These are phyloP conservation scores for Fraxinus greggii DNA, from an alignment of 305 asterid genomes.

Conservation along the genomic window DNA sequence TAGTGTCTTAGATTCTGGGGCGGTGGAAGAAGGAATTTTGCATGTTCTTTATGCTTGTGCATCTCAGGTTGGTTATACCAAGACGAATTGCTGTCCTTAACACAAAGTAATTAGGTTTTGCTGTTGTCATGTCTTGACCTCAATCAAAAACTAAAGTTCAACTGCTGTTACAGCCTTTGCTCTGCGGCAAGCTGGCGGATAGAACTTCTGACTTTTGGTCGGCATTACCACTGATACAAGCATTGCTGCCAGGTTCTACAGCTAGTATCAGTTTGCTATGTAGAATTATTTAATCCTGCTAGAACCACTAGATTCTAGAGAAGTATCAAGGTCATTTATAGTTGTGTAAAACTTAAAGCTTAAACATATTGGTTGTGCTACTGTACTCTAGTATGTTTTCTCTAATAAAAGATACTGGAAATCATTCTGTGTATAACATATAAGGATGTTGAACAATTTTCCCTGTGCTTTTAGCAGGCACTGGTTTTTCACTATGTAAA, in stretches of 20 bases:
- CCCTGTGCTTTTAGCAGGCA: neutral
- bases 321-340: slow-evolving; percentile 11
- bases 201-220: slow-evolving; percentile 67
- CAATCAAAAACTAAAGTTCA: slow-evolving; percentile 21
- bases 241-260: slow-evolving; percentile 85
- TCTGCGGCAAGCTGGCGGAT: slow-evolving; percentile 88
- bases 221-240: slow-evolving; percentile 86
- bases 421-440: neutral
- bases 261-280: slow-evolving; percentile 25
- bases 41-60: slow-evolving; percentile 94
- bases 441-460: neutral
- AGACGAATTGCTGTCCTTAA: slow-evolving; percentile 5
- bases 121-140: slow-evolving; percentile 12
- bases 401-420: neutral
- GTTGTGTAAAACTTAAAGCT: slow-evolving; percentile 2
- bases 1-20: slow-evolving; percentile 66
- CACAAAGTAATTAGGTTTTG: slow-evolving; percentile 1
- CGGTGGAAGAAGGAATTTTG: slow-evolving; percentile 88
- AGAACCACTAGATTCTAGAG: slow-evolving; percentile 6
- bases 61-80: slow-evolving; percentile 71
- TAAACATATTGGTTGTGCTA: neutral
- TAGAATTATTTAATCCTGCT: slow-evolving; percentile 21
- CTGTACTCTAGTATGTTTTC: neutral
- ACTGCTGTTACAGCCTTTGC: slow-evolving; percentile 60
- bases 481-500: neutral